Base-by-base conservation (phyloP, 345 rosid genomes). In the Salix suchowensis region DNA sequence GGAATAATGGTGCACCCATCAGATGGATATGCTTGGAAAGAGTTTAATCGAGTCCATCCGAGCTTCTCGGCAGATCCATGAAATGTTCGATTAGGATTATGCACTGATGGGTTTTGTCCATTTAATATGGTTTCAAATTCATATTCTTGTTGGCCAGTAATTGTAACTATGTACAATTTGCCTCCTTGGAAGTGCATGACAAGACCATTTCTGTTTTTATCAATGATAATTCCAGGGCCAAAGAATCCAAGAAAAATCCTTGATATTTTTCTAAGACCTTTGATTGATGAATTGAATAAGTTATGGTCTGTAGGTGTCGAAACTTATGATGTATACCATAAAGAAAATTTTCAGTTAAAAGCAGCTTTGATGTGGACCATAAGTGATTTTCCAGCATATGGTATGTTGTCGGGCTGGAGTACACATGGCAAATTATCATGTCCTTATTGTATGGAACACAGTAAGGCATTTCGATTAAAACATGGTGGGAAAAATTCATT, bases 101-200 rank as follows among this genome's bases (percentile, higher is more conserved):
- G n/a, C 23, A 54, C 21, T 15, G 8, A 54, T 54, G n/a, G 9
- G 6, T 54, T 54, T 21, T 9, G 7, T 54, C 60, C n/a, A 54
- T 54, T 54, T 21, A 2, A 54, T 12, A 54, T 4, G 1, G 7
- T 4, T 54, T 15, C 60, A 15, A 54, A 54, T 15, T 1, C 14
- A 6, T 54, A 54, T 16, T 54, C 60, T 21, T 54, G 60, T 54
- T 65, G 8, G 68, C 40, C 11, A 3, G 37, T 65, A 13, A 4
- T 65, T 26, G 7, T 28, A 0, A 67, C 50, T 13, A 15, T 67
- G 4, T 60, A 55, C 3, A 58, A 60, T 37, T 39, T 58, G 39
- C 52, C 68, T 13, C 76, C 54, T 8, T 74, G 40, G 70, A 12
- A 61, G 30, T 40, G 58, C 15, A 74, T 74, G 55, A 64, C 62